phyloP scores from a whole-genome alignment of 164 flowering plant genomes.

The Kingdonia uniflora region DNA sequence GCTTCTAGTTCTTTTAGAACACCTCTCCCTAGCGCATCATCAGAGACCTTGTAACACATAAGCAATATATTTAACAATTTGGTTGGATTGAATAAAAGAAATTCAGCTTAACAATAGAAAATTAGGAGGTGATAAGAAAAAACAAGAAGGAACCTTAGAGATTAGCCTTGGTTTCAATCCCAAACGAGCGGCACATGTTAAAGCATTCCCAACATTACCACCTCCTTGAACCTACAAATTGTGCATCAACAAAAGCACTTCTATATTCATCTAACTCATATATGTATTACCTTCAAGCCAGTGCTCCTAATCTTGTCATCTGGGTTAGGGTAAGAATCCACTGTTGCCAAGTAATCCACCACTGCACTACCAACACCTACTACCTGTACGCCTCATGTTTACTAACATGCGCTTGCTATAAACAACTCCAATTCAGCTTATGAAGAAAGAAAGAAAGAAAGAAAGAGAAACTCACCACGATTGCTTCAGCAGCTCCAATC shows the following conservation, averaged over 20 bases:
- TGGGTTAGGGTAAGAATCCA: conserved; percentile 70
- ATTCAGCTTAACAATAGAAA: not conserved
- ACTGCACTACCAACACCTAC: conserved; percentile 49
- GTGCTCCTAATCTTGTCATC: conserved; percentile 86
- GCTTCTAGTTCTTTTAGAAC: conserved; percentile 69
- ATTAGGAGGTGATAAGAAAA: not conserved
- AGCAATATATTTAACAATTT: too few species aligned
- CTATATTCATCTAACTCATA: too few species aligned
- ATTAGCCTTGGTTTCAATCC: conserved; percentile 71
- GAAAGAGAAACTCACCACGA: not conserved
- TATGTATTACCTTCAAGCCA: conserved; percentile 43
- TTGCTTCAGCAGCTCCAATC: too few species aligned
- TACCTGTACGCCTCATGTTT: not conserved
- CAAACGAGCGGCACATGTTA: conserved; percentile 77
- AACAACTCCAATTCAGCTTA: not conserved
- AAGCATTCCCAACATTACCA: conserved; percentile 88
- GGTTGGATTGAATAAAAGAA: too few species aligned
- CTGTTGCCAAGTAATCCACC: conserved; percentile 67
- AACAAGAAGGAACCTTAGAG: conserved; percentile 46
- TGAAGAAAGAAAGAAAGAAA: not conserved
- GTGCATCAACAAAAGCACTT: not conserved
- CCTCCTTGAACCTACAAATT: conserved; percentile 81
- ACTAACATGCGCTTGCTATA: not conserved
- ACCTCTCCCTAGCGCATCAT: conserved; percentile 67
- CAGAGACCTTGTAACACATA: conserved; percentile 43